phyloP scores from a whole-genome alignment of 768 basidiomycete species.

The Pisolithus albus region DNA sequence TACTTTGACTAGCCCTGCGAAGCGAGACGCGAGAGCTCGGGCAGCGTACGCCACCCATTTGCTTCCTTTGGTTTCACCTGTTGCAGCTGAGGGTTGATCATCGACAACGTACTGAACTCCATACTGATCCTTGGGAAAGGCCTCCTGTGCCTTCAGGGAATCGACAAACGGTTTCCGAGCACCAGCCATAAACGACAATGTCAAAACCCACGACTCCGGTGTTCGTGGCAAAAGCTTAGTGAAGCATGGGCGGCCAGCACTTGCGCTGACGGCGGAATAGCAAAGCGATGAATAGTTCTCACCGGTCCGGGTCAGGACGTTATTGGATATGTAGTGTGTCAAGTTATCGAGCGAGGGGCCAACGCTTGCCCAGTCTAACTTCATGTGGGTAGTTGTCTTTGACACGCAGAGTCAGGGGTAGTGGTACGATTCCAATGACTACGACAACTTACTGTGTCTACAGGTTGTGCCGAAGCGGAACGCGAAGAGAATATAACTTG shows the following conservation, averaged over 20 bases:
- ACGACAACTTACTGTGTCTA: slow-evolving; percentile 27
- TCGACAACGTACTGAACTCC: slow-evolving; percentile 49
- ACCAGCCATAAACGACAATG: slow-evolving; percentile 46
- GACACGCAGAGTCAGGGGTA: background rate
- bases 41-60: slow-evolving; percentile 89
- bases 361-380: slow-evolving; percentile 37
- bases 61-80: slow-evolving; percentile 70
- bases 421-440: background rate
- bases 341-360: slow-evolving; percentile 39
- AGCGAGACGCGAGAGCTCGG: slow-evolving; percentile 64
- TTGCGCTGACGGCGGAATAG: slow-evolving; percentile 29
- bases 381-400: slow-evolving; percentile 24
- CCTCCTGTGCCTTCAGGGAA: slow-evolving; percentile 27
- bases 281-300: slow-evolving; percentile 46
- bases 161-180: slow-evolving; percentile 45
- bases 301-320: slow-evolving; percentile 36
- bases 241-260: slow-evolving; percentile 30
- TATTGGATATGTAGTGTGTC: slow-evolving; percentile 41
- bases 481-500: slow-evolving; percentile 62
- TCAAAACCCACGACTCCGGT: slow-evolving; percentile 37
- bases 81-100: slow-evolving; percentile 37
- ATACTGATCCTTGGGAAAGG: slow-evolving; percentile 29
- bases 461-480: slow-evolving; percentile 22
- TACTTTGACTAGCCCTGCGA: slow-evolving; percentile 81
- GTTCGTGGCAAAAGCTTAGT: slow-evolving; percentile 28